phyloP scores from a whole-genome alignment of 176 grass and related monocot species.

The Miscanthus lutarioriparius region DNA sequence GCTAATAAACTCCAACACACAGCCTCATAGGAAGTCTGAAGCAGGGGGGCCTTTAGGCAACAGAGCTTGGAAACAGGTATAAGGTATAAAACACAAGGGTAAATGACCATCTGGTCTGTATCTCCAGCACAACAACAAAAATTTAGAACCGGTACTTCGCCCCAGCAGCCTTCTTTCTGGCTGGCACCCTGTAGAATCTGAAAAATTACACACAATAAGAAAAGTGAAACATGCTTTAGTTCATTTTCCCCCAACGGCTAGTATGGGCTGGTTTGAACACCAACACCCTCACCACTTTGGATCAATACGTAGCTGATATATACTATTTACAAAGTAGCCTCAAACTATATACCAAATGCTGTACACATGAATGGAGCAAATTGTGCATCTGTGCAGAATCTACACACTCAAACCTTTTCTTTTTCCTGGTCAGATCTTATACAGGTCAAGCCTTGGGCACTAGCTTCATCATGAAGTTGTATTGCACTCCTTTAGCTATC shows the following conservation, averaged over 20 bases:
- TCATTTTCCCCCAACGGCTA: not conserved
- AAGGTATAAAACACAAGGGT: not conserved
- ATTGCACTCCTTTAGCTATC: slow-evolving; percentile 58
- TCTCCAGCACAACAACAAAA: not conserved
- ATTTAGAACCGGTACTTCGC: not conserved
- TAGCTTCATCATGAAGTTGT: slow-evolving; percentile 95
- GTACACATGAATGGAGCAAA: not conserved
- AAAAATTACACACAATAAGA: not conserved
- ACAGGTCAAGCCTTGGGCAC: slow-evolving; percentile 35
- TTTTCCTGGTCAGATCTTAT: not conserved
- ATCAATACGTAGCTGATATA: slow-evolving; percentile 30
- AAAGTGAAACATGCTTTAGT: not conserved
- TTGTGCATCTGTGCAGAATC: slow-evolving; percentile 20
- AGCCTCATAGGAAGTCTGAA: not conserved
- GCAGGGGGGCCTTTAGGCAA: too few relatives aligned
- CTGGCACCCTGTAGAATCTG: not conserved
- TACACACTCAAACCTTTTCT: not conserved
- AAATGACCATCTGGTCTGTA: not conserved
- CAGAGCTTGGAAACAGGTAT: not conserved
- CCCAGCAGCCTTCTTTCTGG: not conserved
- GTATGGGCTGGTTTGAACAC: not conserved
- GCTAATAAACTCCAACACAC: not conserved
- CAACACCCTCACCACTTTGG: not conserved
- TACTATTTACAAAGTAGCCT: slow-evolving; percentile 40
- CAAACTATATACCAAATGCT: slow-evolving; percentile 22